Base-by-base conservation (phyloP, 331 rosid genomes). In the Pyrus hybrid region DNA sequence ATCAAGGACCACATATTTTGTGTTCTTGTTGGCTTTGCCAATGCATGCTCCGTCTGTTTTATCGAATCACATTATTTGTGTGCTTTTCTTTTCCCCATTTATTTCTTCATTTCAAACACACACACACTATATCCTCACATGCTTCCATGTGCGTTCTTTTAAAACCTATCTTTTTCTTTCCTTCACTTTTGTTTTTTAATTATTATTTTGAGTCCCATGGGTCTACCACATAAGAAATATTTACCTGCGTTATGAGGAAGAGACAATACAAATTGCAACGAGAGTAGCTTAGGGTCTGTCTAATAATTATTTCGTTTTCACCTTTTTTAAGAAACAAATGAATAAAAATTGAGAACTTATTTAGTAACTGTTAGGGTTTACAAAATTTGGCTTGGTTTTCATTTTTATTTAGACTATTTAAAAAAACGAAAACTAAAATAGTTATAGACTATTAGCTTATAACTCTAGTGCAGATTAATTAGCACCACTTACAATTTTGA, bases 111-210 rank as follows among this genome's bases (percentile, higher is more conserved):
- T 74, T 75, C 74, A 45, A 33, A 2, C 43, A 68, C 51, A 28
- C n/a, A n/a, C 47, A 63, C 74, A 57, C 75, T 57, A 66, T 47
- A 65, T 72, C 4, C 29, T 64, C 85, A 81, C 83, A 76, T 82
- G 88, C 84, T 72, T 20, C 84, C 88, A 85, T 85, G 88, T 85
- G 88, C 82, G 18, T 51, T 80, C 73, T 67, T 87, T 80, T 80
- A 79, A 54, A 83, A 75, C 68, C 85, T 71, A 56, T 77, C 85
- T 0, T 71, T 41, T 25, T 28, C 68, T 65, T 60, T 76, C 51
- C 57, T 37, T 37, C 0, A 37, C 43, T 21, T n/a, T 17, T 7
- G 26, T 72, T 49, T 51, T 20, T 77, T 30, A 7, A 7, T 64
- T 63, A 63, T 63, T 25, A 25, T 62, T 62, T 62, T 13, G 28